Evolutionary conservation across 129 eudicot genomes (phyloP), one percentile per base, ranked within the genome.

Genomic region (Artemisia argyi): DNA sequence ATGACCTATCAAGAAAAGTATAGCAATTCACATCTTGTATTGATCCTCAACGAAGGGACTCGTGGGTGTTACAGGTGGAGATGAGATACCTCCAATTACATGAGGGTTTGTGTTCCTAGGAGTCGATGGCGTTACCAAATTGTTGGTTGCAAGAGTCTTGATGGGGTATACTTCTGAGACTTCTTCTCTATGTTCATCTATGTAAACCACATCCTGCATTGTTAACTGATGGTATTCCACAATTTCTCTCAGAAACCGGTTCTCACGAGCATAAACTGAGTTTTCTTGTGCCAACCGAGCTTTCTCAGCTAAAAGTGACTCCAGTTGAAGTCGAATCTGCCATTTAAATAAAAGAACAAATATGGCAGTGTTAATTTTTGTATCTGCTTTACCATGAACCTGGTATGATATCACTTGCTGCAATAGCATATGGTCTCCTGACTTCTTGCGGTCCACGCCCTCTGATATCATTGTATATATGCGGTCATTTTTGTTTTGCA

Each of bases 201-300:
- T 69, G 76, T 94, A 94, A 3, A 94, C 97, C 28, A 94, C 94
- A 67, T 94, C 98, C 75, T 94, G 98, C 98, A 94, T 94, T 3
- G 97, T 94, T 7, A 94, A 82, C 76, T 94, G 98, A 80, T 94
- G 98, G 73, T 94, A 94, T 74, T 94, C 98, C 44, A 94, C 98
- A 46, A 94, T 86, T 71, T 94, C 98, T 80, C 98, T 83, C 8
- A 94, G 78, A 56, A 94, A 94, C 28, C 98, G 97, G 61, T 94
- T 94, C 81, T 94, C 98, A 26, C 98, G 81, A 17, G 98, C 96
- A 62, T 75, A 86, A 11, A 90, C 92, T 0, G 97, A 88, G 68
- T 94, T 94, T 90, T 94, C 98, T 63, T 94, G 98, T 32, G 96
- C 97, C 74, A 94, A 79, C 57, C 98, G 87, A 71, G 98, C 96